These are phyloP conservation scores for Nicotiana knightiana DNA, from an alignment of 257 asterid species.

Conservation along the genomic window DNA sequence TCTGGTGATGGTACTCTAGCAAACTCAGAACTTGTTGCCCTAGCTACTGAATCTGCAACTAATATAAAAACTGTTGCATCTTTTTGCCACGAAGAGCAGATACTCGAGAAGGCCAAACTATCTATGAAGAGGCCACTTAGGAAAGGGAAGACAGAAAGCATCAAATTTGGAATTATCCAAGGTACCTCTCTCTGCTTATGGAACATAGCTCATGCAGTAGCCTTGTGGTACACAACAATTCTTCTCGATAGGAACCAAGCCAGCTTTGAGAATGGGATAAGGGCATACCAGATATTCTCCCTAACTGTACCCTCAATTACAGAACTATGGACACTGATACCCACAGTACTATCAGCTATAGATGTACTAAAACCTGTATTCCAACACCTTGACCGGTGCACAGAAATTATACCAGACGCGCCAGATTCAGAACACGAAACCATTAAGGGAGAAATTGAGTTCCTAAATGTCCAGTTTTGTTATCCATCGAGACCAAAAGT, in stretches of 20 bases:
- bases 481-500: constrained; percentile 59
- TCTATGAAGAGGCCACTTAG: constrained; percentile 39
- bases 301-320: constrained; percentile 81
- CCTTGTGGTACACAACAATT: constrained; percentile 65
- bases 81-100: constrained; percentile 64
- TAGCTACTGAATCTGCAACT: constrained; percentile 68
- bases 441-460: constrained; percentile 53
- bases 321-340: constrained; percentile 73
- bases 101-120: constrained; percentile 47
- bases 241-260: constrained; percentile 56
- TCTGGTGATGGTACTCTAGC: constrained; percentile 50
- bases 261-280: constrained; percentile 55
- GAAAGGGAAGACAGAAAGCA: constrained; percentile 50
- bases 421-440: constrained; percentile 33
- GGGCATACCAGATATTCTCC: constrained; percentile 75
- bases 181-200: constrained; percentile 73
- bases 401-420: constrained; percentile 58
- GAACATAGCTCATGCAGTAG: constrained; percentile 82
- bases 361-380: constrained; percentile 59
- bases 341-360: constrained; percentile 69
- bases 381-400: constrained; percentile 53
- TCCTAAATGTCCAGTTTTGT: constrained; percentile 39
- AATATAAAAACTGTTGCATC: constrained; percentile 67
- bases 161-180: constrained; percentile 64
- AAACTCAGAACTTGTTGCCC: constrained; percentile 56